Evolutionary conservation across 805 yeast species (phyloP).

Genomic region (Kuraishia molischiana): DNA sequence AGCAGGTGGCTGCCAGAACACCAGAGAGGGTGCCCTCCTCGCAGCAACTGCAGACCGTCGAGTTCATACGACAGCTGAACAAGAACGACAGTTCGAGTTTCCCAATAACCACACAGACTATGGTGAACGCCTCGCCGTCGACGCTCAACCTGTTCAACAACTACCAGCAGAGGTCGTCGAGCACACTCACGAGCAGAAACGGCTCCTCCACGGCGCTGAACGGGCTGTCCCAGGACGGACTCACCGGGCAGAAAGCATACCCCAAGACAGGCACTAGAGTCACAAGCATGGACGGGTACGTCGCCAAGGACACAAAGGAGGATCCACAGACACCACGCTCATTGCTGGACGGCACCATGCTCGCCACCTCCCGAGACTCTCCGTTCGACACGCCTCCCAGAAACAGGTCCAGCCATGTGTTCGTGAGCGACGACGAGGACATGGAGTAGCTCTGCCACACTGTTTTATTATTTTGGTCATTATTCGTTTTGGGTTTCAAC

Average conservation of each 20-base stretch:
- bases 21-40: conserved; percentile 1
- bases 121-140: conserved; percentile 16
- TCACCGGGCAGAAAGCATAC: background rate
- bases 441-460: no score
- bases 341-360: background rate
- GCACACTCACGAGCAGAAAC: background rate
- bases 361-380: background rate
- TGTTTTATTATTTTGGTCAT: no score
- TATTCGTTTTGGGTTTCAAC: background rate
- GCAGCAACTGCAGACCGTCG: conserved; percentile 6
- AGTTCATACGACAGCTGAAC: conserved; percentile 17
- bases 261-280: background rate
- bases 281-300: no score
- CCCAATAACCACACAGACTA: conserved; percentile 17
- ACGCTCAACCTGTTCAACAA: conserved; percentile 17
- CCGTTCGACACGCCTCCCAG: conserved; percentile 14
- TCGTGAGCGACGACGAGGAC: background rate
- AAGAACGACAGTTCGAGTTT: conserved; percentile 20
- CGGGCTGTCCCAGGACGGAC: background rate
- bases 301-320: no score
- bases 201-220: conserved; percentile 1
- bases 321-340: background rate
- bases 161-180: conserved; percentile 3
- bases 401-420: background rate
- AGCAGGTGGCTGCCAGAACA: conserved; percentile 1